Evolutionary conservation across 805 yeast genomes (phyloP), one percentile per base, ranked within the genome.

Genomic region (Yarrowia porcina): DNA sequence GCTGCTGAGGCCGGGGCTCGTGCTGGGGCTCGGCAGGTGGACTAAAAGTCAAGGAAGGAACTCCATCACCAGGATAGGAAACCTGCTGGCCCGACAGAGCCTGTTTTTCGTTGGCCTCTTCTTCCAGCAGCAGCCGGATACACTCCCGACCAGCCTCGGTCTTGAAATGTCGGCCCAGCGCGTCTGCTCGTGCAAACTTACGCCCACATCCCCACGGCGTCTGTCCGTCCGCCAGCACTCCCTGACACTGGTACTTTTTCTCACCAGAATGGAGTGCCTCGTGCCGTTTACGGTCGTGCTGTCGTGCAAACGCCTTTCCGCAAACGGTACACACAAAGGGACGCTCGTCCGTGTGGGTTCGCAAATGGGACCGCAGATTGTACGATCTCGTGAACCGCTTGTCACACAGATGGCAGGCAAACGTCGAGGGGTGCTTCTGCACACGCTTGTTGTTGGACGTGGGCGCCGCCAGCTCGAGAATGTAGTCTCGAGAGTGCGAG

Each of bases 301-400:
- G 84, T 20, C 94, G 77, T 2, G 93, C 91, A 78, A 88, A 88
- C 10, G 85, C 82, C 70, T 85, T 84, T 18, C 81, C 77, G 71
- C 94, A 88, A 62, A 78, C 77, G 18, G 80, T 73, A 71, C 94
- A 88, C 49, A 80, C 79, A 74, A 77, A 87, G 6, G 94, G 94
- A 63, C 86, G 82, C 56, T 85, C 92, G 52, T 81, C 79, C 5
- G 90, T 85, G 72, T 88, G 99, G 0, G 98, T 93, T 64, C 97
- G 79, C 70, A 89, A 77, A 75, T 93, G 99, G 0, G 97, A 89
- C 68, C 93, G 90, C 67, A 93, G 78, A 71, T 94, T 94, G 73
- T 94, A 94, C 0, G 97, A 97, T 63, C 98, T 77, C 1, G 98
- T 93, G 72, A 93, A 93, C 54, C 86, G 77, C 74, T 90, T 91